Base-by-base conservation (phyloP, 2,329 filamentous ascomycete species). In the Alternaria metachromatica region DNA sequence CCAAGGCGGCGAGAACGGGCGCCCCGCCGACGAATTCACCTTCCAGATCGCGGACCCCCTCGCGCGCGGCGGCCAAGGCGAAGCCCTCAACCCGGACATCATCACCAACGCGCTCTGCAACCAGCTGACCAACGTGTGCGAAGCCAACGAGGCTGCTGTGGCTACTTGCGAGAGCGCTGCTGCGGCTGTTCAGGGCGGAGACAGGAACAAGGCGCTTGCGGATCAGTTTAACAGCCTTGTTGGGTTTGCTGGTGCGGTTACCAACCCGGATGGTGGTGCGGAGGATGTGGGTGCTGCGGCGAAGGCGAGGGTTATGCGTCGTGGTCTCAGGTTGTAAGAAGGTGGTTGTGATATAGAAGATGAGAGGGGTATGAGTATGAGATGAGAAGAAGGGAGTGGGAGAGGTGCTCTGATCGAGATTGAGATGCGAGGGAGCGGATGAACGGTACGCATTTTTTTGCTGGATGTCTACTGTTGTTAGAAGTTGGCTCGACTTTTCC, bases 51-150 rank as follows among this genome's bases (percentile, higher is more conserved):
- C 85, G 51, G 89, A 92, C 75, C 81, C 87, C 9, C 80, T 87
- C 18, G 85, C 90, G 62, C 84, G 84, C 68, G 82, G 87, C 74
- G 87, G 86, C 55, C 89, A 92, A 79, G 80, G 88, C 72, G 89
- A 91, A 75, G 89, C 89, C 9, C 83, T 91, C 49, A 91, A 92
- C 86, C 89, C 89, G 60, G 87, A 87, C 82, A 92, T 92, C 83
- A 92, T 92, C 83, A 90, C 88, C 76, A 91, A 90, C 84, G 86
- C 88, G 65, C 88, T 92, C 77, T 89, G 87, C 79, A 89, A 92
- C 79, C 88, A 91, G 81, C 84, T 92, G 62, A 85, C 80, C 74
- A 91, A 90, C 80, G 87, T 89, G 41, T 92, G 89, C 80, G 81
- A 82, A 43, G 89, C 89, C 57, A 89, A 88, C 74, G 83, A 81